Conservation (phyloP, 192 early-diverging fungal genomes). For the Backusella parvicylindrica region DNA sequence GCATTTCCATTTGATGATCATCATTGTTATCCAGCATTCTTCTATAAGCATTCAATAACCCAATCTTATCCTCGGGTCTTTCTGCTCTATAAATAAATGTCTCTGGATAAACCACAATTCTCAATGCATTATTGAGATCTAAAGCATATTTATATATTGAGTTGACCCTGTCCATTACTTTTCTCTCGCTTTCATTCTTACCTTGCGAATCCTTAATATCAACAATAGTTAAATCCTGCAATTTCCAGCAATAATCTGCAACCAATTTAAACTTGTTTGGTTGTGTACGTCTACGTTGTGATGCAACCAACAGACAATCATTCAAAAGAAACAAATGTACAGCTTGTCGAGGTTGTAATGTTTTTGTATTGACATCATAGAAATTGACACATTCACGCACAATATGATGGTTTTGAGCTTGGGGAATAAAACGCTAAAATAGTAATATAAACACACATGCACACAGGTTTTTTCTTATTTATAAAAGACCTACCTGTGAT, state of each 20-base stretch:
- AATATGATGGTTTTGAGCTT: slow-evolving; percentile 66
- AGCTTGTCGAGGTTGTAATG: slow-evolving; percentile 67
- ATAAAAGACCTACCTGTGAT: slow-evolving; percentile 61
- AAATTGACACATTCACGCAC: slow-evolving; percentile 70
- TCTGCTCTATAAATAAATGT: slow-evolving; percentile 71
- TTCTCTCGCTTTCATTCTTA: slow-evolving; percentile 21
- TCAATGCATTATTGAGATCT: slow-evolving; percentile 78
- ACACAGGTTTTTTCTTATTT: no score
- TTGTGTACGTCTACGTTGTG: slow-evolving; percentile 68
- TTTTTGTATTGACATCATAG: slow-evolving; percentile 76
- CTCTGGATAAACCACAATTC: slow-evolving; percentile 82
- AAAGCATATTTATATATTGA: no score
- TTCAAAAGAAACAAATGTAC: slow-evolving; percentile 82
- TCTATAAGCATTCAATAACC: slow-evolving; percentile 54
- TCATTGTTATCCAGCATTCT: slow-evolving; percentile 57
- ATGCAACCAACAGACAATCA: slow-evolving; percentile 80
- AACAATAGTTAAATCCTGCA: slow-evolving; percentile 77
- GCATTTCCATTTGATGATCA: slow-evolving; percentile 12
- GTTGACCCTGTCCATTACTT: no score
- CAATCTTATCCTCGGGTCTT: slow-evolving; percentile 66
- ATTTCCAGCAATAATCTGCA: slow-evolving; percentile 74
- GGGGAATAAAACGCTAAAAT: slow-evolving; percentile 62
- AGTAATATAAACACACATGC: not conserved
- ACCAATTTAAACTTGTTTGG: slow-evolving; percentile 60
- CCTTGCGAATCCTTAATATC: slow-evolving; percentile 81